Percentiles rank a stretch among this genome's conserved stretches.
Evolutionary conservation across 257 asterid genomes (phyloP).

Genomic region (Nicotiana tomentosiformis): DNA sequence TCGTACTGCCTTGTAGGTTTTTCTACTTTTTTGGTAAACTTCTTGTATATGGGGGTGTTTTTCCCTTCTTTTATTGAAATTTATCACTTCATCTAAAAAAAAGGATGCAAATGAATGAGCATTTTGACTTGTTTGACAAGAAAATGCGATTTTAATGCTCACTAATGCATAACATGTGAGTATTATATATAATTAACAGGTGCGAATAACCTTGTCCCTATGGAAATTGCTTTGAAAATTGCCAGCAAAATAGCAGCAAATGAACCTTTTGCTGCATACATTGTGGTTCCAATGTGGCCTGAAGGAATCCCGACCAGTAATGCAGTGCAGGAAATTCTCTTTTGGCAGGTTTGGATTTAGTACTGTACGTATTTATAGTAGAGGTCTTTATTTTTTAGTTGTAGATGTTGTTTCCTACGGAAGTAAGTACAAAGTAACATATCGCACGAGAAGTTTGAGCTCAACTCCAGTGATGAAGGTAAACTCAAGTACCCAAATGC

Average conservation of each 20-base stretch:
- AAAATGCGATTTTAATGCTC: background rate
- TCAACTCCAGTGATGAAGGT: background rate
- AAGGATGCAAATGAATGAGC: background rate
- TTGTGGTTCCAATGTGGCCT: constrained; percentile 97
- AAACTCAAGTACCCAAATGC: background rate
- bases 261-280: constrained; percentile 73
- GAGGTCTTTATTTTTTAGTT: background rate
- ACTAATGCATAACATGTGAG: background rate
- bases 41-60: background rate
- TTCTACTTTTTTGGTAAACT: background rate
- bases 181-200: constrained; percentile 34
- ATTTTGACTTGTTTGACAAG: background rate
- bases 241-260: constrained; percentile 79
- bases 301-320: constrained; percentile 82
- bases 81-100: background rate
- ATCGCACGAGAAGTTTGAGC: background rate
- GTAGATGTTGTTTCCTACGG: background rate
- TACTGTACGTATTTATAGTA: background rate
- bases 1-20: background rate
- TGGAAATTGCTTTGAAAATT: constrained; percentile 85
- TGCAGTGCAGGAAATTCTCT: constrained; percentile 89
- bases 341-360: constrained; percentile 69
- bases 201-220: constrained; percentile 94
- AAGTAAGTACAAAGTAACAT: background rate
- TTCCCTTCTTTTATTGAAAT: background rate